A percentile compares a stretch with the other conserved stretches of the same genome.
phyloP scores from a whole-genome alignment of 768 basidiomycete genomes.

The Porphyrellus cyaneotinctus region DNA sequence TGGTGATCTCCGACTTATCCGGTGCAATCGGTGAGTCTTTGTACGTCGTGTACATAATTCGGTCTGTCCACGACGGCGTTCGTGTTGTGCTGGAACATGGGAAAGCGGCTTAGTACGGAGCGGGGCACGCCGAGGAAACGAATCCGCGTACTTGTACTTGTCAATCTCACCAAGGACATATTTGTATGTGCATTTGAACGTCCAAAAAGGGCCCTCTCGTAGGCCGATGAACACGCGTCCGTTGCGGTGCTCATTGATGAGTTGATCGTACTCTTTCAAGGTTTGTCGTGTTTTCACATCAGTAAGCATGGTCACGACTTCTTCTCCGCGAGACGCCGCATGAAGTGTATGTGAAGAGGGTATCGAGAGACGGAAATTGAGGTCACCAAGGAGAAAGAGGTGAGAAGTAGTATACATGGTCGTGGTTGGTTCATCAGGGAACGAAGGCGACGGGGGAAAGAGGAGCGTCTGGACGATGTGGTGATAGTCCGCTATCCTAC shows the following conservation, averaged over 20 bases:
- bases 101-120: conserved; percentile 2
- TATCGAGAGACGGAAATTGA: conserved; percentile 83
- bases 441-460: conserved; percentile 54
- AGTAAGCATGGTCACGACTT: conserved; percentile 40
- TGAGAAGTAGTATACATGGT: conserved; percentile 85
- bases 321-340: conserved; percentile 31
- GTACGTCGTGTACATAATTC: conserved; percentile 80
- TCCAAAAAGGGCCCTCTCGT: conserved; percentile 82
- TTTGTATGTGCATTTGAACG: conserved; percentile 91
- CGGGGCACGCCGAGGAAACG: background rate
- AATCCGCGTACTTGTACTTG: conserved; percentile 60
- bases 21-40: conserved; percentile 55
- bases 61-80: conserved; percentile 89
- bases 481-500: conserved; percentile 72
- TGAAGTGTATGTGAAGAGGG: conserved; percentile 51
- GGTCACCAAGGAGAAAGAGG: conserved; percentile 89
- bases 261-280: conserved; percentile 71
- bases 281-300: conserved; percentile 52
- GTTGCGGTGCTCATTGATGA: conserved; percentile 57
- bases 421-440: conserved; percentile 38
- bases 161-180: conserved; percentile 78
- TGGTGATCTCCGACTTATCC: conserved; percentile 52
- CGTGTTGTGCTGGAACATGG: conserved; percentile 52
- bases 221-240: conserved; percentile 68
- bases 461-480: conserved; percentile 79